Evolutionary conservation across 139 green algal species (phyloP).

Genomic region (Cymbomonas tetramitiformis): DNA sequence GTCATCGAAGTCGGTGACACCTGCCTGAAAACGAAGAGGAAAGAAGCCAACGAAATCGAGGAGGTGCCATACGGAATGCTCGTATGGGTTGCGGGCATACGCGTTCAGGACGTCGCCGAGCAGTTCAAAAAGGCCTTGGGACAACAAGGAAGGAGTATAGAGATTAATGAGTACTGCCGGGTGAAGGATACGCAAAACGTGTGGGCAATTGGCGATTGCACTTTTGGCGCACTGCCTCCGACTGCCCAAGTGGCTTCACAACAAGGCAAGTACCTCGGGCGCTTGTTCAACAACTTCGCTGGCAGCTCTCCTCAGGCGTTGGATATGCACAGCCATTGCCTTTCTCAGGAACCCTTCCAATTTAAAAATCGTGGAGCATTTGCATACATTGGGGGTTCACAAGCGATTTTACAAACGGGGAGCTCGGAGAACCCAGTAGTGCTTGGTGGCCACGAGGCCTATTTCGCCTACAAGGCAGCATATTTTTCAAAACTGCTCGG

Average conservation of each 20-base stretch:
- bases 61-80: slow-evolving; percentile 64
- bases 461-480: no score
- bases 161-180: not conserved
- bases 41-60: slow-evolving; percentile 21
- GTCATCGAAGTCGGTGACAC: slow-evolving; percentile 32
- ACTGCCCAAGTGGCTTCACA: slow-evolving; percentile 76
- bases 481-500: no score
- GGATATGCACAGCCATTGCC: no score
- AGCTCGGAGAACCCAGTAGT: no score
- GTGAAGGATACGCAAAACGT: not conserved
- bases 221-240: slow-evolving; percentile 48
- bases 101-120: slow-evolving; percentile 75
- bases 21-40: no score
- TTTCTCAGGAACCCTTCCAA: no score
- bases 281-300: slow-evolving; percentile 21
- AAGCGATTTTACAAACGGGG: no score
- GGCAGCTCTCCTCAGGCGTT: no score
- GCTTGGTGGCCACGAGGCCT: no score
- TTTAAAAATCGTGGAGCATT: no score
- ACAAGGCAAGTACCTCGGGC: slow-evolving; percentile 65
- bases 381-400: no score
- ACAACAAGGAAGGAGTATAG: not conserved
- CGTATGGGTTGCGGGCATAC: slow-evolving; percentile 79
- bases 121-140: slow-evolving; percentile 43
- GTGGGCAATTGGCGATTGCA: not conserved